These are phyloP conservation scores for Nannochloropsis salina DNA, from an alignment of 108 stramenopile genomes.

Conservation along the genomic window DNA sequence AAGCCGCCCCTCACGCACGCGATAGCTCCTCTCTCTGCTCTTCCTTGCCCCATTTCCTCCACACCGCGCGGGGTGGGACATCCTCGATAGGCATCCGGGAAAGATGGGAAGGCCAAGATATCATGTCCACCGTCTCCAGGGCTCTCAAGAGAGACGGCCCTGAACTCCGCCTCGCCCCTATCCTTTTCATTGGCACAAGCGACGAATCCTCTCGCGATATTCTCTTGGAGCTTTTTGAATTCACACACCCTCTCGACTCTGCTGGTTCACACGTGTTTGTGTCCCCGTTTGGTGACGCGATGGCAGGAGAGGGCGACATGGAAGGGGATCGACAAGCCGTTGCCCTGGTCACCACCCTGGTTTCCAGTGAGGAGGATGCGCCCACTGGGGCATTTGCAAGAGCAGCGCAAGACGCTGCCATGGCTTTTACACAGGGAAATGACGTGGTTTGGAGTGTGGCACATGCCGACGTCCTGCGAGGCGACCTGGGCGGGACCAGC, in stretches of 20 bases:
- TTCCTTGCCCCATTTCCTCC: neutral
- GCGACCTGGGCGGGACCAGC: neutral
- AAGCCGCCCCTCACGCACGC: too few species aligned
- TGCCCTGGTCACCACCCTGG: neutral
- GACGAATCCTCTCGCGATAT: neutral
- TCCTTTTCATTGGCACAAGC: neutral
- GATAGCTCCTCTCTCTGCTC: neutral
- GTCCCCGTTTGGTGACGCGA: neutral
- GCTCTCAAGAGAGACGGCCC: neutral
- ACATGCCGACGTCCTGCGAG: neutral
- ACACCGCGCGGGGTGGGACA: neutral
- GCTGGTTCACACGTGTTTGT: neutral
- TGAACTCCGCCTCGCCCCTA: neutral
- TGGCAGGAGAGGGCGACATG: neutral
- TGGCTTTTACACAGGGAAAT: neutral
- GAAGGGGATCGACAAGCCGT: neutral
- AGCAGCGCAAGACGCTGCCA: neutral
- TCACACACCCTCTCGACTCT: neutral
- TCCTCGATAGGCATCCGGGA: neutral
- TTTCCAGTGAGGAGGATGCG: neutral
- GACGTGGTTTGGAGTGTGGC: neutral
- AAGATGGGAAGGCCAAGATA: neutral
- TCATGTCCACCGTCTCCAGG: neutral
- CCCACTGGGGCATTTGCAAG: neutral
- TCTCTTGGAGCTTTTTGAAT: conserved; percentile 5